phyloP scores from a whole-genome alignment of 2,329 filamentous ascomycete species.

The Alternaria panax region DNA sequence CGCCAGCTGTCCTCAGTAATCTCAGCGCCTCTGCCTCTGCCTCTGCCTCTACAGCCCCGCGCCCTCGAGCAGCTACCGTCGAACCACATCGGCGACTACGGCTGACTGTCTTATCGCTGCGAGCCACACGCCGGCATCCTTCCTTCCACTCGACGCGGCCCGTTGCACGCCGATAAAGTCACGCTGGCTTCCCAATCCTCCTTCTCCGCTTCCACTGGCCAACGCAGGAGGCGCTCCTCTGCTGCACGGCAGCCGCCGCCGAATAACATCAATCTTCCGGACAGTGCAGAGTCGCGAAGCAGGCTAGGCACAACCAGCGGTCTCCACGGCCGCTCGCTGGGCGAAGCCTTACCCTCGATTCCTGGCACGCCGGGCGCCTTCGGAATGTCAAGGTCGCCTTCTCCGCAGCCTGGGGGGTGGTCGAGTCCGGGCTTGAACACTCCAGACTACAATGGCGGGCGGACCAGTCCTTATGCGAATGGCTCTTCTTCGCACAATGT shows the following conservation, averaged over 20 bases:
- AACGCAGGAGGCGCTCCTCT: slow-evolving; percentile 52
- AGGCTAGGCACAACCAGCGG: slow-evolving; percentile 45
- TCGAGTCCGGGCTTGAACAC: slow-evolving; percentile 80
- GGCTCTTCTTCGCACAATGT: slow-evolving; percentile 60
- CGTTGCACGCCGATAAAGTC: slow-evolving; percentile 36
- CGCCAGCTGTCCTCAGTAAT: slow-evolving; percentile 40
- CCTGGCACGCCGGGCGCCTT: slow-evolving; percentile 46
- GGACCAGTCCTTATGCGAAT: slow-evolving; percentile 69
- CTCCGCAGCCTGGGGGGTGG: slow-evolving; percentile 87
- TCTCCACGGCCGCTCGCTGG: slow-evolving; percentile 40
- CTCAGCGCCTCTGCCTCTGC: slow-evolving; percentile 27
- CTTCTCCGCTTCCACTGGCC: slow-evolving; percentile 48
- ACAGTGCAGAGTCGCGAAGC: slow-evolving; percentile 32
- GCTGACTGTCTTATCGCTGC: slow-evolving; percentile 21
- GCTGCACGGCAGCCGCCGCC: slow-evolving; percentile 47
- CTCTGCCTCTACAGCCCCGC: slow-evolving; percentile 30
- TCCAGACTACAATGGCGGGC: slow-evolving; percentile 67
- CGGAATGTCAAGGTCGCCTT: slow-evolving; percentile 86
- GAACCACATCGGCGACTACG: slow-evolving; percentile 19
- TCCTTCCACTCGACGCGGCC: slow-evolving; percentile 34
- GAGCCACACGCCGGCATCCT: slow-evolving; percentile 34
- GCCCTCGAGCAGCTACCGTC: slow-evolving; percentile 14
- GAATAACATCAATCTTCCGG: slow-evolving; percentile 40
- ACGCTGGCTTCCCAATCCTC: slow-evolving; percentile 50
- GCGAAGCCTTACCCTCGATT: slow-evolving; percentile 47